These are phyloP conservation scores for Phoma sp. DNA, from an alignment of 2,329 filamentous ascomycete species.

Conservation along the genomic window DNA sequence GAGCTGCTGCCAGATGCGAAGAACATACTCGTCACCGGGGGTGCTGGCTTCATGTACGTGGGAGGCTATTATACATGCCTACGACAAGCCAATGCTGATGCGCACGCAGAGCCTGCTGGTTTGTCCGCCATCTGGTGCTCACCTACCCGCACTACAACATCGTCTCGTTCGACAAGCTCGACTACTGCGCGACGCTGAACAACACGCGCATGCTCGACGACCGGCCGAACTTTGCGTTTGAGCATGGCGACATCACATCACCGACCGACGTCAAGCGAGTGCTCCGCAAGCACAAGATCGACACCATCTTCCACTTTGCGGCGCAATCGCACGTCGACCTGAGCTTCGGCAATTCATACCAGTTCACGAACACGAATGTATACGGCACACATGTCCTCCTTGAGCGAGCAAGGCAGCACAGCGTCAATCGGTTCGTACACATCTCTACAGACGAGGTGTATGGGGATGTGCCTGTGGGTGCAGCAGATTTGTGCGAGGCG, in stretches of 20 bases:
- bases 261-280: conserved; percentile 73
- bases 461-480: conserved; percentile 76
- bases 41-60: conserved; percentile 83
- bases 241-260: conserved; percentile 79
- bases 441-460: conserved; percentile 88
- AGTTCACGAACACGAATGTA: conserved; percentile 82
- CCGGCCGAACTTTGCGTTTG: conserved; percentile 77
- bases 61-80: too few relatives aligned
- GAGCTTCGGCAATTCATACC: conserved; percentile 82
- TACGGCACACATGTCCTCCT: conserved; percentile 84
- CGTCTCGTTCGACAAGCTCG: conserved; percentile 83
- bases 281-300: conserved; percentile 74
- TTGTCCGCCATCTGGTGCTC: conserved; percentile 77
- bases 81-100: too few relatives aligned
- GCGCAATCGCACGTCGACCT: conserved; percentile 86
- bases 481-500: conserved; percentile 74
- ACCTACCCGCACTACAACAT: conserved; percentile 82
- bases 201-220: conserved; percentile 75
- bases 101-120: conserved; percentile 74
- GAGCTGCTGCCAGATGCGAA: conserved; percentile 72
- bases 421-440: conserved; percentile 77
- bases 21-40: conserved; percentile 85
- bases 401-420: conserved; percentile 76
- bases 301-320: conserved; percentile 84
- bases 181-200: conserved; percentile 82